Evolutionary conservation across 1,139 yeast species (phyloP).

Genomic region (Protomyces macrosporus): DNA sequence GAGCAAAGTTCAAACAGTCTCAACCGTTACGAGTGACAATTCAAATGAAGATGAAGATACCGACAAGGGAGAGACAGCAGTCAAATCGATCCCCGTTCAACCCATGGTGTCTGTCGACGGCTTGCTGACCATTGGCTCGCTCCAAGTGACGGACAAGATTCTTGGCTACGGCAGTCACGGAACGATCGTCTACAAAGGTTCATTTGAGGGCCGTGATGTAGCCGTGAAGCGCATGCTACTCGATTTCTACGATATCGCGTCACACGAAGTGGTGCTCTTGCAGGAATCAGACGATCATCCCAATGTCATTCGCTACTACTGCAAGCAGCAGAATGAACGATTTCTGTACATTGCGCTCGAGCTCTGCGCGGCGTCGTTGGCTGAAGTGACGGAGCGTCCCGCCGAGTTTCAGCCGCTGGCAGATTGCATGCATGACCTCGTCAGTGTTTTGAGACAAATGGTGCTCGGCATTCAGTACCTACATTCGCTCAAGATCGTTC

Average conservation of each 20-base stretch:
- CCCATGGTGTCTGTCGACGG: background rate
- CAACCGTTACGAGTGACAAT: background rate
- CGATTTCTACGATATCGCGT: slow-evolving; percentile 90
- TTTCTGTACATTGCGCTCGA: slow-evolving; percentile 91
- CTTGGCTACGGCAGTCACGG: slow-evolving; percentile 97
- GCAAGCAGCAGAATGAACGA: slow-evolving; percentile 81
- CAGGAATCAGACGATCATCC: slow-evolving; percentile 97
- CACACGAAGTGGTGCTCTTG: slow-evolving; percentile 80
- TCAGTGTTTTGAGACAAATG: slow-evolving; percentile 59
- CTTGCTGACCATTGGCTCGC: slow-evolving; percentile 28
- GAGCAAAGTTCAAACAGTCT: background rate
- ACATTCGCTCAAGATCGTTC: slow-evolving; percentile 87
- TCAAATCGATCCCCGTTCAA: slow-evolving; percentile 13
- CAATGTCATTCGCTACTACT: slow-evolving; percentile 84
- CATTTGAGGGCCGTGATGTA: slow-evolving; percentile 85
- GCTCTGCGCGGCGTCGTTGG: slow-evolving; percentile 80
- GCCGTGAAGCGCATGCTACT: slow-evolving; percentile 92
- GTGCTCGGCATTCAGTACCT: slow-evolving; percentile 81
- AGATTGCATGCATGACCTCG: slow-evolving; percentile 42
- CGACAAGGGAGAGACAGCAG: background rate
- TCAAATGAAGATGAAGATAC: background rate
- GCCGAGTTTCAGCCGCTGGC: slow-evolving; percentile 41
- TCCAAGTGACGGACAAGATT: slow-evolving; percentile 59
- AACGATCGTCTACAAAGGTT: slow-evolving; percentile 85
- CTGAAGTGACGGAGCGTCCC: slow-evolving; percentile 66